Evolutionary conservation across 1,139 yeast genomes (phyloP).

Genomic region (Arxiozyma heterogenica): DNA sequence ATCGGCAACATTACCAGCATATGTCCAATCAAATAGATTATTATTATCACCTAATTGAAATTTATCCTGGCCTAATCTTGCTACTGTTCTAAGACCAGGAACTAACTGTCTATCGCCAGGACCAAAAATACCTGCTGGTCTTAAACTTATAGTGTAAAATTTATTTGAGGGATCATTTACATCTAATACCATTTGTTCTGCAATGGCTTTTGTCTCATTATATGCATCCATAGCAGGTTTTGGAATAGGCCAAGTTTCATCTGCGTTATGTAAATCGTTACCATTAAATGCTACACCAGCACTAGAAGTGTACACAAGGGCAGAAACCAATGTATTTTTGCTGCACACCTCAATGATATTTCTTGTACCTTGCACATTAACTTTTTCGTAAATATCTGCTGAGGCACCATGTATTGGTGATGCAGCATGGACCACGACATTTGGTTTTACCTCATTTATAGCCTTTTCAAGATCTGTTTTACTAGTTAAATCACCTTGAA

Average conservation of each 20-base stretch:
- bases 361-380: constrained; percentile 82
- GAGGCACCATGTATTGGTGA: constrained; percentile 90
- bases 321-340: constrained; percentile 45
- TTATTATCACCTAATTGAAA: constrained; percentile 92
- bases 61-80: constrained; percentile 76
- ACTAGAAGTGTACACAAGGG: constrained; percentile 88
- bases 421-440: constrained; percentile 88
- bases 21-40: constrained; percentile 92
- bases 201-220: constrained; percentile 88
- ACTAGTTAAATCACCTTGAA: constrained; percentile 79
- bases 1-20: constrained; percentile 98
- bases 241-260: constrained; percentile 92
- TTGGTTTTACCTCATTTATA: constrained; percentile 49
- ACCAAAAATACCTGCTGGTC: constrained; percentile 98
- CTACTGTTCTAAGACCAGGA: constrained; percentile 83
- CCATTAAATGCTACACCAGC: constrained; percentile 98
- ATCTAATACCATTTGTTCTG: constrained; percentile 70
- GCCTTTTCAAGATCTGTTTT: constrained; percentile 60
- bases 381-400: constrained; percentile 73
- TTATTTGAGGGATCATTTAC: constrained; percentile 51
- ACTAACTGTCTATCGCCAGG: constrained; percentile 97
- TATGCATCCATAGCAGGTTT: constrained; percentile 91
- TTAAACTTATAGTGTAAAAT: constrained; percentile 68
- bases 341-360: constrained; percentile 50
- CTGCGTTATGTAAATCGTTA: constrained; percentile 78